A percentile compares a stretch with the other conserved stretches of the same genome.
Conservation (phyloP, 192 early-diverging fungal genomes). For the Dispira simplex region DNA sequence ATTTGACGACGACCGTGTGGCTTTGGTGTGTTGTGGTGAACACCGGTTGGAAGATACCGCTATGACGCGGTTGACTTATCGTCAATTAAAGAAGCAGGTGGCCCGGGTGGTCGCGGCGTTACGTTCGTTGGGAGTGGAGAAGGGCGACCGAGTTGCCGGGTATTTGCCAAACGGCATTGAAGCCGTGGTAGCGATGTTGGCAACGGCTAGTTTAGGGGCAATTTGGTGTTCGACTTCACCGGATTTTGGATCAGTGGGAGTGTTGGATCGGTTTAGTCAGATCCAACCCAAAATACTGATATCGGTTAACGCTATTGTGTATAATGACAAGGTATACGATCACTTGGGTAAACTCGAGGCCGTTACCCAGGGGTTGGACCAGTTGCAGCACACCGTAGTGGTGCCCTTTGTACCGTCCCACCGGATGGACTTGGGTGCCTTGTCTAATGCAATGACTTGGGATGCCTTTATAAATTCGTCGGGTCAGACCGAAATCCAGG, state of each 20-base stretch:
- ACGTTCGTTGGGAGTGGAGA: constrained; percentile 43
- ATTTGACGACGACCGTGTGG: constrained; percentile 24
- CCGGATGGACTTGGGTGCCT: constrained; percentile 15
- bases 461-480: constrained; percentile 32
- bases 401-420: constrained; percentile 47
- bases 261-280: constrained; percentile 86
- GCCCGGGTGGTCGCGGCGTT: constrained; percentile 56
- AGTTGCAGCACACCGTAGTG: constrained; percentile 60
- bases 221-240: constrained; percentile 89
- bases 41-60: neutral
- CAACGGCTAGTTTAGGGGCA: constrained; percentile 67
- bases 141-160: constrained; percentile 76
- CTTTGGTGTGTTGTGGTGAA: constrained; percentile 20
- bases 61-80: constrained; percentile 40
- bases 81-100: constrained; percentile 50
- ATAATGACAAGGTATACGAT: constrained; percentile 76
- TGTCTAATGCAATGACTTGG: constrained; percentile 22
- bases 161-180: constrained; percentile 83
- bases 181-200: constrained; percentile 64
- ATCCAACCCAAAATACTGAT: constrained; percentile 84
- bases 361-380: constrained; percentile 50
- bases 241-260: constrained; percentile 85
- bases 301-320: constrained; percentile 82
- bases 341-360: constrained; percentile 58
- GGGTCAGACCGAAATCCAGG: constrained; percentile 14